A percentile compares a stretch with the other conserved stretches of the same genome.
Evolutionary conservation across 164 flowering plant species (phyloP).

Genomic region (Buxus sempervirens): DNA sequence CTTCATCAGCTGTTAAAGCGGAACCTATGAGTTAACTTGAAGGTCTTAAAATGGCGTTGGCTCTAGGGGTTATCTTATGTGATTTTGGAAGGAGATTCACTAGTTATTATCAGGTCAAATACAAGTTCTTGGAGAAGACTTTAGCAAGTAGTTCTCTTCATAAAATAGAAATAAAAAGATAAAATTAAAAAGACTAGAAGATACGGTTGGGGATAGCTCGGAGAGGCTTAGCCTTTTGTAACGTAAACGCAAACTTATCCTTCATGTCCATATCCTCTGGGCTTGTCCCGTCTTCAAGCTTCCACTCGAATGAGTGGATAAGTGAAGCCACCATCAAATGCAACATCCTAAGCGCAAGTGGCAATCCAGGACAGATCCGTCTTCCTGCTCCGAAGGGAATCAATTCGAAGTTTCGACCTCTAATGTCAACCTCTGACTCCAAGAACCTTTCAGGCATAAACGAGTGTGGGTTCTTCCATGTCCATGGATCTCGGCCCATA

Average conservation of each 20-base stretch:
- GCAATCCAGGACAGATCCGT: slow-evolving; percentile 33
- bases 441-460: slow-evolving; percentile 44
- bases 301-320: slow-evolving; percentile 27
- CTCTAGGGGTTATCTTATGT: too few relatives aligned
- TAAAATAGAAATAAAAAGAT: too few relatives aligned
- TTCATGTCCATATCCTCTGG: slow-evolving; percentile 24
- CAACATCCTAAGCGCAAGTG: slow-evolving; percentile 24
- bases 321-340: slow-evolving; percentile 21
- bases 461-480: slow-evolving; percentile 26
- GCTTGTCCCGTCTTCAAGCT: slow-evolving; percentile 21
- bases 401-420: slow-evolving; percentile 27
- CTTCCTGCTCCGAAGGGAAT: slow-evolving; percentile 31
- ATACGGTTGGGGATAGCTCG: slow-evolving; percentile 17
- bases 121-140: too few relatives aligned
- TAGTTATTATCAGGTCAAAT: too few relatives aligned
- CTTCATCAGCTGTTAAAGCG: too few relatives aligned
- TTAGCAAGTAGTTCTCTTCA: too few relatives aligned
- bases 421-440: slow-evolving; percentile 9
- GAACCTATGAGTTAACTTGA: too few relatives aligned
- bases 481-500: slow-evolving; percentile 26
- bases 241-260: slow-evolving; percentile 22
- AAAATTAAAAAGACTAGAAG: too few relatives aligned
- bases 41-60: too few relatives aligned
- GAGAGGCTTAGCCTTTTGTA: slow-evolving; percentile 28
- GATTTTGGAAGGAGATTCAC: too few relatives aligned